Evolutionary conservation across 129 eudicot genomes (phyloP).

Genomic region (Pseudognaphalium luteoalbum): DNA sequence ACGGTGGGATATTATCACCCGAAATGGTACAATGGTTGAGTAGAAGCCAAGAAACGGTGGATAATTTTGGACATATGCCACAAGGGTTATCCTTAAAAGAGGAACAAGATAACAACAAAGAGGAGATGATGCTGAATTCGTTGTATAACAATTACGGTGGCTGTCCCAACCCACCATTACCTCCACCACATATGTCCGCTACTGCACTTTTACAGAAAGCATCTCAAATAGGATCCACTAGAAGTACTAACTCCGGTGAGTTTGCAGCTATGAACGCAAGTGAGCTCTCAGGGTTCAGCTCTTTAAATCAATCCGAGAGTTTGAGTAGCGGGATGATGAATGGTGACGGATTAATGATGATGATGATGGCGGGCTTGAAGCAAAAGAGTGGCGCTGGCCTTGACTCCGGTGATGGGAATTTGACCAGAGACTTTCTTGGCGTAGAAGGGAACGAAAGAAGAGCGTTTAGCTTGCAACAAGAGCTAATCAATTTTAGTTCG

Average conservation of each 20-base stretch:
- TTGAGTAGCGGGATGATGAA: slow-evolving; percentile 28
- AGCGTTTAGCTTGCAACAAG: slow-evolving; percentile 44
- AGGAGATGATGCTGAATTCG: slow-evolving; percentile 38
- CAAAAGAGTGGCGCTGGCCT: neutral
- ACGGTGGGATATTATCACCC: slow-evolving; percentile 29
- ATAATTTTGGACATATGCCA: slow-evolving; percentile 11
- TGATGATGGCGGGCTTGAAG: slow-evolving; percentile 37
- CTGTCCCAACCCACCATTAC: slow-evolving; percentile 29
- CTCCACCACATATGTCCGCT: slow-evolving; percentile 62
- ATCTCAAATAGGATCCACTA: slow-evolving; percentile 71
- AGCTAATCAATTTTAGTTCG: slow-evolving; percentile 49
- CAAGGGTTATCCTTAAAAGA: slow-evolving; percentile 39
- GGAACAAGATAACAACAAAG: slow-evolving; percentile 45
- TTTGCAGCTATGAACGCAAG: slow-evolving; percentile 48
- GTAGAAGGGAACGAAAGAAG: slow-evolving; percentile 54
- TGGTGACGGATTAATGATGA: slow-evolving; percentile 42
- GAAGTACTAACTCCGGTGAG: slow-evolving; percentile 42
- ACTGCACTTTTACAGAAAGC: slow-evolving; percentile 80
- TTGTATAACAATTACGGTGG: slow-evolving; percentile 37
- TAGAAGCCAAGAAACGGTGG: slow-evolving; percentile 30
- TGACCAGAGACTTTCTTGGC: slow-evolving; percentile 87
- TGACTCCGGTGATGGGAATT: slow-evolving; percentile 38
- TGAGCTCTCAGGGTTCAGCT: slow-evolving; percentile 27
- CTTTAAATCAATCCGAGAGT: slow-evolving; percentile 32
- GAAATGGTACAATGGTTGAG: slow-evolving; percentile 46